phyloP scores from a whole-genome alignment of 257 asterid genomes.

The Coffea eugenioides region DNA sequence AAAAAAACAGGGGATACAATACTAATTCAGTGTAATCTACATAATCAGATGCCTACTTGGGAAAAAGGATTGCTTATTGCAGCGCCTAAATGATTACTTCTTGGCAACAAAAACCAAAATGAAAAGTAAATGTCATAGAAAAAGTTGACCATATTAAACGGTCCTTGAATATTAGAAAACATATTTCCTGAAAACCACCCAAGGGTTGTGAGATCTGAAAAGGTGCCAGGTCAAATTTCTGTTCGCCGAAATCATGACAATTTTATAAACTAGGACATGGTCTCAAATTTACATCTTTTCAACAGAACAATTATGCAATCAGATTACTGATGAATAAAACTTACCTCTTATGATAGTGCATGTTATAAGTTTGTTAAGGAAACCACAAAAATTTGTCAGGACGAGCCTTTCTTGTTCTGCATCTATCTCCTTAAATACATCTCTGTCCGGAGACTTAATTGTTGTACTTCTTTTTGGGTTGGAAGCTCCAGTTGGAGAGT shows the following conservation, averaged over 20 bases:
- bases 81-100: background rate
- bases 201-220: background rate
- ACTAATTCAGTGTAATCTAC: background rate
- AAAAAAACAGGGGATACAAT: background rate
- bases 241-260: too few relatives aligned
- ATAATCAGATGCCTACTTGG: background rate
- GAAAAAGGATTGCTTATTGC: background rate
- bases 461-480: background rate
- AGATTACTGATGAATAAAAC: background rate
- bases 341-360: slow-evolving; percentile 50
- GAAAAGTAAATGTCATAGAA: background rate
- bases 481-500: slow-evolving; percentile 20
- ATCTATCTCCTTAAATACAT: slow-evolving; percentile 25
- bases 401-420: slow-evolving; percentile 69
- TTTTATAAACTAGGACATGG: too few relatives aligned
- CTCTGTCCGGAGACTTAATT: slow-evolving; percentile 12
- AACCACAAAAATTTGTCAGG: slow-evolving; percentile 42
- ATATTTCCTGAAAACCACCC: background rate
- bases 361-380: slow-evolving; percentile 49
- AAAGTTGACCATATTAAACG: background rate
- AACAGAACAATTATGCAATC: background rate
- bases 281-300: too few relatives aligned
- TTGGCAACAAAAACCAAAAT: background rate
- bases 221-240: background rate
- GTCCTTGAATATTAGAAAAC: background rate